Evolutionary conservation across 1,284 basidiomycete genomes (phyloP).

Genomic region (Ceratobasidium sp.): DNA sequence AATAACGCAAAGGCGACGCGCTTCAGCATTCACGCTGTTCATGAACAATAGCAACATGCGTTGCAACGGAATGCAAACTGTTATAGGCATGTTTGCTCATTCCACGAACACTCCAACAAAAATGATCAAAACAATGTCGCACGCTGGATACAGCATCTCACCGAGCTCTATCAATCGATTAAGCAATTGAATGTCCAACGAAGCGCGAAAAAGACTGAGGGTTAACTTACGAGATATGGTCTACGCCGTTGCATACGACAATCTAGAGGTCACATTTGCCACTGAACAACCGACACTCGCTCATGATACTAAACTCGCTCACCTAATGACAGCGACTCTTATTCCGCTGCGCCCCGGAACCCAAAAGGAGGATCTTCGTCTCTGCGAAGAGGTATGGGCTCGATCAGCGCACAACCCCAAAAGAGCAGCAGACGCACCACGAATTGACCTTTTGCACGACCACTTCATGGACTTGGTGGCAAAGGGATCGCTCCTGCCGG

Average conservation of each 20-base stretch:
- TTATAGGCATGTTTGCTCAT: background rate
- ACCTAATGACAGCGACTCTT: background rate
- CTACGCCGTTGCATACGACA: background rate
- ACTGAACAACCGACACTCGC: background rate
- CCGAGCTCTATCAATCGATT: background rate
- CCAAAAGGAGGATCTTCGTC: background rate
- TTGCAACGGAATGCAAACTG: constrained; percentile 1
- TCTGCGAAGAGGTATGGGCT: constrained; percentile 5
- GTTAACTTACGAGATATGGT: background rate
- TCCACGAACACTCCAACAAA: background rate
- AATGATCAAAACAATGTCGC: constrained; percentile 1
- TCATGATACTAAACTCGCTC: background rate
- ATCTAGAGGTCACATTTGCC: background rate
- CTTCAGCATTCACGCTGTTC: background rate
- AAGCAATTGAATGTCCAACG: background rate
- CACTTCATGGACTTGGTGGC: constrained; percentile 25
- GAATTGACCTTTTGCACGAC: background rate
- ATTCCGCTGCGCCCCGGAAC: background rate
- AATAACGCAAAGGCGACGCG: background rate
- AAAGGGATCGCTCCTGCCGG: constrained; percentile 7
- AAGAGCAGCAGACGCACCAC: background rate
- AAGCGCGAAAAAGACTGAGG: background rate
- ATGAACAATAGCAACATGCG: constrained; percentile 8
- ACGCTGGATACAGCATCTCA: background rate
- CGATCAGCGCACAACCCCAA: background rate